Base-by-base conservation (phyloP, 306 rosid genomes). In the Psophocarpus tetragonolobus region DNA sequence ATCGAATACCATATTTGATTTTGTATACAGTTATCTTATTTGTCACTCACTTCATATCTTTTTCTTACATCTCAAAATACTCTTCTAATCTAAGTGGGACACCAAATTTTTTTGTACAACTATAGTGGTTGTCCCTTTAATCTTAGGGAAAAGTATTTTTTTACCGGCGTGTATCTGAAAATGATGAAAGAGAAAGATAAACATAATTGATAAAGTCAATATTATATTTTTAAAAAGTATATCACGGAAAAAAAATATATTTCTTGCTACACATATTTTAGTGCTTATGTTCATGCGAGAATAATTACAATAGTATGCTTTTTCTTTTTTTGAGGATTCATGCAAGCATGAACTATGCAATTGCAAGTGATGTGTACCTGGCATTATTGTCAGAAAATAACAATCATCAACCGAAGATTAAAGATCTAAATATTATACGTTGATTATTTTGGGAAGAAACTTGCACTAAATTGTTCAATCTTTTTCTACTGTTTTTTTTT, bases 321-420 rank as follows among this genome's bases (percentile, higher is more conserved):
- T n/a, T n/a, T n/a, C n/a, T n/a, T n/a, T n/a, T n/a, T n/a, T n/a
- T n/a, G n/a, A n/a, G n/a, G n/a, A n/a, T n/a, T n/a, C n/a, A n/a
- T n/a, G 73, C 41, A 24, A 14, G 57, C n/a, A 27, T 44, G 24
- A 24, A 24, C 26, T 24, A n/a, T 26, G 56, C 4, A n/a, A 21
- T 4, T 47, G 29, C 17, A 27, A 30, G 20, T 45, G 30, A 30
- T 51, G 48, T 21, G 50, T 51, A 33, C 26, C 38, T 12, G 13
- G 76, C 50, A 33, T 48, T 48, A 15, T 63, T 76, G 66, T 76
- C 32, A 23, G 57, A 61, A 61, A 36, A 70, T 57, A 57, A 33
- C 4, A 23, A 15, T 13, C 35, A 12, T 68, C 24, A 24, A 71
- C 10, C 36, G 42, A 62, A 61, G 42, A 68, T 57, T 44, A 41